phyloP scores from a whole-genome alignment of 305 asterid genomes.

The Galium porrigens region DNA sequence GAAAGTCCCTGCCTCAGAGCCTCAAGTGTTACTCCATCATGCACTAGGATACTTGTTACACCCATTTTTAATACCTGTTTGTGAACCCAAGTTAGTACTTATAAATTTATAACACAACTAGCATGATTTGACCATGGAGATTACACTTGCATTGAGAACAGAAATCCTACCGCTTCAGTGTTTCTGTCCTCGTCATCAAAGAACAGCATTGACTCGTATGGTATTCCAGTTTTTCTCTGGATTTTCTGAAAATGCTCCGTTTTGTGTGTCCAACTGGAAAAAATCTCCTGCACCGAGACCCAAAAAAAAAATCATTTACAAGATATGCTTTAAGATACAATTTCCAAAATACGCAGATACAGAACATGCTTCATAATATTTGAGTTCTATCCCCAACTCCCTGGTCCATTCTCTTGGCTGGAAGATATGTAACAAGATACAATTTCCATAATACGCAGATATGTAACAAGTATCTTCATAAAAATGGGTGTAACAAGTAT shows the following conservation, averaged over 20 bases:
- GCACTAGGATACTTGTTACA: constrained; percentile 18
- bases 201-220: constrained; percentile 50
- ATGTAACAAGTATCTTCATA: no score
- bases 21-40: constrained; percentile 20
- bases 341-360: not conserved
- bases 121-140: not conserved
- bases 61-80: constrained; percentile 24
- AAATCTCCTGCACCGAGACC: constrained; percentile 42
- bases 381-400: not conserved
- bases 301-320: not conserved
- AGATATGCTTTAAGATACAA: not conserved
- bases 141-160: not conserved
- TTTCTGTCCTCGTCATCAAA: constrained; percentile 66
- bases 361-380: not conserved
- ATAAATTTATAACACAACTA: not conserved
- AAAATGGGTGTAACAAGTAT: no score
- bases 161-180: constrained; percentile 28
- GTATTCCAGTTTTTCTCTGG: constrained; percentile 31
- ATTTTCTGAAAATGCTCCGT: constrained; percentile 59
- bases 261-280: constrained; percentile 57
- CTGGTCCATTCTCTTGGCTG: not conserved
- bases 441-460: no score
- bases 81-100: not conserved
- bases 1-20: constrained; percentile 23
- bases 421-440: no score